phyloP scores from a whole-genome alignment of 257 asterid genomes.

The Nicotiana sylvestris region DNA sequence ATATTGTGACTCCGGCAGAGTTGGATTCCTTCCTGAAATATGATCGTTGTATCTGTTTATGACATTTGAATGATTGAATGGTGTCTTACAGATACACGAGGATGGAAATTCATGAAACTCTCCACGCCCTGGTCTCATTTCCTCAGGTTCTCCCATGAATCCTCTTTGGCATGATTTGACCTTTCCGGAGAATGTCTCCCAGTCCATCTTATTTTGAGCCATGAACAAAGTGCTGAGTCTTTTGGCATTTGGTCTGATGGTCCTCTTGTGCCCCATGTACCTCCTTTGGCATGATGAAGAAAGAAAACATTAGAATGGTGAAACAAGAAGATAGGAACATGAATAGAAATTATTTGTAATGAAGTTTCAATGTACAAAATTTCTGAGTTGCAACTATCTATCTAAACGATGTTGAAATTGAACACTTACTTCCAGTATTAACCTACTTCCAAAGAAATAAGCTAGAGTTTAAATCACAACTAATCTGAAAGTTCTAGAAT shows the following conservation, averaged over 20 bases:
- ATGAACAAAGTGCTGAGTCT: slow-evolving; percentile 71
- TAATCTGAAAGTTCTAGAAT: not conserved
- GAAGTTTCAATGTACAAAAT: not conserved
- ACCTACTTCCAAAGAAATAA: not conserved
- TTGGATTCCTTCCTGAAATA: not conserved
- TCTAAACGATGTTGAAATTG: not conserved
- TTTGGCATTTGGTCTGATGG: slow-evolving; percentile 92
- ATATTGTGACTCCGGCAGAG: slow-evolving; percentile 1
- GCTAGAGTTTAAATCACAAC: not conserved
- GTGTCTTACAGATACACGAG: slow-evolving; percentile 76
- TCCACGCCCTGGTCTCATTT: slow-evolving; percentile 86
- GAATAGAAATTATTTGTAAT: not conserved
- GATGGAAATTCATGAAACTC: slow-evolving; percentile 92
- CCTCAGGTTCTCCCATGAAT: slow-evolving; percentile 98
- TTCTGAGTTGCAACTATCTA: not conserved
- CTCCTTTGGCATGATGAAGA: slow-evolving; percentile 44
- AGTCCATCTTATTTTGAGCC: slow-evolving; percentile 62
- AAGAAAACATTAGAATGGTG: not conserved
- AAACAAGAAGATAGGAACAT: not conserved
- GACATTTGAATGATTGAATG: slow-evolving; percentile 30
- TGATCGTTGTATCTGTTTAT: not conserved
- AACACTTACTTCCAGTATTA: not conserved
- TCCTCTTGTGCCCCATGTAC: slow-evolving; percentile 93
- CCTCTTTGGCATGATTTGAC: slow-evolving; percentile 90
- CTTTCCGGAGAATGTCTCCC: slow-evolving; percentile 76